Conservation (phyloP, 441 rosid species). For the Gossypium schwendimanii region DNA sequence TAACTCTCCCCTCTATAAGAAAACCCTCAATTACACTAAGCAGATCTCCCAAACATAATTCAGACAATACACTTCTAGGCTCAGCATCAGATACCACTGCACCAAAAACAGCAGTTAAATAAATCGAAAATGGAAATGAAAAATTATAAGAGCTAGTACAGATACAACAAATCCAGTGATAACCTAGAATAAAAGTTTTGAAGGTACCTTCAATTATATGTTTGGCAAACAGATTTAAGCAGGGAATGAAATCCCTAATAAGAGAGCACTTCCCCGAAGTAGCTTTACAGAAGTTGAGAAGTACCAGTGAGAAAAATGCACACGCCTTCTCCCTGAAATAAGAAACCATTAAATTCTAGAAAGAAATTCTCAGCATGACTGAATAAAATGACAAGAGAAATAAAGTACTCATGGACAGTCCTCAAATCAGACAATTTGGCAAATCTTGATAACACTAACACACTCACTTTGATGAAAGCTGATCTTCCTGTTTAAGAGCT, state of each 20-base stretch:
- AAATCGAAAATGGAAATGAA: background rate
- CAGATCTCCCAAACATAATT: conserved; percentile 45
- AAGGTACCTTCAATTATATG: conserved; percentile 45
- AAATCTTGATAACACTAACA: background rate
- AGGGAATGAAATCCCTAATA: conserved; percentile 23
- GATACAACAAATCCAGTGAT: background rate
- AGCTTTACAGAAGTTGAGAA: conserved; percentile 42
- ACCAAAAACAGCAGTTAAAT: conserved; percentile 16
- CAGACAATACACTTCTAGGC: conserved; percentile 37
- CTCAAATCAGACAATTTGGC: background rate
- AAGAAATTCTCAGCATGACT: background rate
- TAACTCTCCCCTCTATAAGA: conserved; percentile 46
- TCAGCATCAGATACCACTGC: conserved; percentile 52
- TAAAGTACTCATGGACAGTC: background rate
- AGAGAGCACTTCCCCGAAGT: conserved; percentile 18
- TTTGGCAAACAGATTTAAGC: conserved; percentile 42
- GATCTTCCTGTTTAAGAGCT: conserved; percentile 51
- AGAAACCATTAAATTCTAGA: background rate
- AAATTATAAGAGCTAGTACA: background rate
- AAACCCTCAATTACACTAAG: conserved; percentile 54
- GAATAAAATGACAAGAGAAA: background rate
- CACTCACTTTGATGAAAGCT: conserved; percentile 45
- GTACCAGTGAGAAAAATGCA: conserved; percentile 52
- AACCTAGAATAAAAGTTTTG: background rate
- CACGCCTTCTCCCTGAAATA: conserved; percentile 65